These are phyloP conservation scores for Lentinus tigrinus DNA, from an alignment of 768 basidiomycete genomes.

Conservation along the genomic window DNA sequence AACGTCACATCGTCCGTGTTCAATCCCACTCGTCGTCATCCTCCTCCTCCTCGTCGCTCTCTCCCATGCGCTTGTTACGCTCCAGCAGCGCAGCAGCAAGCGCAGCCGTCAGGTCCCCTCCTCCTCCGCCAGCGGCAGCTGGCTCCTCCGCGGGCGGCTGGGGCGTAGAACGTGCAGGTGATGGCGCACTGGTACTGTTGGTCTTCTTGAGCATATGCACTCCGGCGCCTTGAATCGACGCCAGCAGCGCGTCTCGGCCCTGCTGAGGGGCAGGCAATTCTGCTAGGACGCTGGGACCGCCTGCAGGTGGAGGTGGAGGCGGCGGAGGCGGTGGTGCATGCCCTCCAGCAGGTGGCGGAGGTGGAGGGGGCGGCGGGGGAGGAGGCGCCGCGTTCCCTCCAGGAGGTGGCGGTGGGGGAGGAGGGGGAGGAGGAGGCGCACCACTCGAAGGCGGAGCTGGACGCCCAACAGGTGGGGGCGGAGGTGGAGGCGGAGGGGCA, in stretches of 20 bases:
- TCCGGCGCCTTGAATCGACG: conserved; percentile 81
- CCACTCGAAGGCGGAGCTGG: conserved; percentile 27
- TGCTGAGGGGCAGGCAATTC: conserved; percentile 51
- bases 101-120: conserved; percentile 77
- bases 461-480: conserved; percentile 30
- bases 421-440: conserved; percentile 34
- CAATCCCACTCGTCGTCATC: conserved; percentile 34
- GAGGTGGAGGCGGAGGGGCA: conserved; percentile 33
- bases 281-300: conserved; percentile 23
- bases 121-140: conserved; percentile 42
- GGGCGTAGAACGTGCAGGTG: conserved; percentile 32
- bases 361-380: conserved; percentile 36
- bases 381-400: conserved; percentile 15
- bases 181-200: conserved; percentile 28
- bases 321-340: conserved; percentile 44
- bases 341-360: conserved; percentile 28
- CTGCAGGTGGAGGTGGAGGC: conserved; percentile 44
- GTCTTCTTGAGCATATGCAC: conserved; percentile 68
- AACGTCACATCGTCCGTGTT: not conserved
- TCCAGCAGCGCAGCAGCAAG: conserved; percentile 80
- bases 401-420: conserved; percentile 29
- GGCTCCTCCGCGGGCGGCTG: conserved; percentile 35
- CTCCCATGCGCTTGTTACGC: conserved; percentile 84
- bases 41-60: conserved; percentile 48
- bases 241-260: conserved; percentile 66